These are phyloP conservation scores for Stephania japonica DNA, from an alignment of 164 flowering plant genomes.

Conservation along the genomic window DNA sequence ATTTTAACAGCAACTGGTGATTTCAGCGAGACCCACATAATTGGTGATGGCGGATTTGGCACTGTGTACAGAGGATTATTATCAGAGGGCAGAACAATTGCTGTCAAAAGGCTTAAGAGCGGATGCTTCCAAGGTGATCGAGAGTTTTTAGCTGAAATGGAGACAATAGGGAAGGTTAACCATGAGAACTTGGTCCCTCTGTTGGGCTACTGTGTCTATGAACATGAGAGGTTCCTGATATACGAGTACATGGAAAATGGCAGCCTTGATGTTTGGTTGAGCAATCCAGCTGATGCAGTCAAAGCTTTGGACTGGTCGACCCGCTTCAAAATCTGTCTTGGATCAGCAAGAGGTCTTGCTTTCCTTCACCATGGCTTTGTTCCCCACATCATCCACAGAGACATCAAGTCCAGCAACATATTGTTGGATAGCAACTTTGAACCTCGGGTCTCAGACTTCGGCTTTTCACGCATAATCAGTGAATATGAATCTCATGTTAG, in stretches of 20 bases:
- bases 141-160: conserved; percentile 63
- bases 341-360: conserved; percentile 61
- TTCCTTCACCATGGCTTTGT: conserved; percentile 64
- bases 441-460: conserved; percentile 62
- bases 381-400: conserved; percentile 67
- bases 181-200: conserved; percentile 52
- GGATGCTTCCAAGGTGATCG: conserved; percentile 46
- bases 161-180: conserved; percentile 64
- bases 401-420: conserved; percentile 67
- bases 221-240: conserved; percentile 48
- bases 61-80: conserved; percentile 52
- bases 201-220: conserved; percentile 52
- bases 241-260: conserved; percentile 71
- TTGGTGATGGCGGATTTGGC: conserved; percentile 69
- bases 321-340: conserved; percentile 49
- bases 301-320: conserved; percentile 51
- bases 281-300: conserved; percentile 50
- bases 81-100: conserved; percentile 39
- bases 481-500: conserved; percentile 65
- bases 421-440: conserved; percentile 41
- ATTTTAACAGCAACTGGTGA: conserved; percentile 57
- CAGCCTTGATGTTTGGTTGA: conserved; percentile 65
- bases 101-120: conserved; percentile 52
- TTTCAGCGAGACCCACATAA: conserved; percentile 49
- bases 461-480: conserved; percentile 62